These are phyloP conservation scores for Austroboletus eburneus DNA, from an alignment of 768 basidiomycete genomes.

Conservation along the genomic window DNA sequence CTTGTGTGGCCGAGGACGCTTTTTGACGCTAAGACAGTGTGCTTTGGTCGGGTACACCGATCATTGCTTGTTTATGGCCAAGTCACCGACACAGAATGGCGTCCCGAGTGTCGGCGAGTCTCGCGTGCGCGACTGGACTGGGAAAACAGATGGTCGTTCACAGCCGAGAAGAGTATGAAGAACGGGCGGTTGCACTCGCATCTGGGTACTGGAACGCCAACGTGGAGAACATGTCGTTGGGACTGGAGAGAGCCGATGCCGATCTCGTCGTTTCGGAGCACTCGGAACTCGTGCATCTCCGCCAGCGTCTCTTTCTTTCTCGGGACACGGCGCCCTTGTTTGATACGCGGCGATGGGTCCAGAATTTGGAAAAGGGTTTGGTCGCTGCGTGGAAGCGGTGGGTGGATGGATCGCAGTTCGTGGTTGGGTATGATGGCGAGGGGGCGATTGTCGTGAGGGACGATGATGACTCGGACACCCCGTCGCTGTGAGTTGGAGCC, in stretches of 20 bases:
- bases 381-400: constrained; percentile 44
- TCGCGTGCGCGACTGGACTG: constrained; percentile 45
- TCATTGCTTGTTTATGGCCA: constrained; percentile 43
- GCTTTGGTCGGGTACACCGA: constrained; percentile 49
- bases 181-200: constrained; percentile 40
- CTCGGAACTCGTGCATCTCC: constrained; percentile 39
- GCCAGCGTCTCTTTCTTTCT: constrained; percentile 38
- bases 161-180: constrained; percentile 42
- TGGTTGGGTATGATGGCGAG: constrained; percentile 28
- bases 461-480: constrained; percentile 18
- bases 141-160: constrained; percentile 45
- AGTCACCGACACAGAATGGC: constrained; percentile 46
- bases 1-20: not conserved
- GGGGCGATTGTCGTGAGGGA: constrained; percentile 29
- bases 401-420: constrained; percentile 40
- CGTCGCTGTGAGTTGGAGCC: too few species aligned
- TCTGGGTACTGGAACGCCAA: constrained; percentile 22
- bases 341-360: constrained; percentile 45
- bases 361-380: constrained; percentile 44
- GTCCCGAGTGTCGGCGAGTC: constrained; percentile 47
- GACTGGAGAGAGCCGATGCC: not conserved
- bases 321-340: constrained; percentile 44
- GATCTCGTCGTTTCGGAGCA: not conserved
- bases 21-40: constrained; percentile 32
- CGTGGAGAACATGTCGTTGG: constrained; percentile 1